Evolutionary conservation across 2,329 filamentous ascomycete species (phyloP), one percentile per base, ranked within the genome.

Genomic region (Fusarium coicis): DNA sequence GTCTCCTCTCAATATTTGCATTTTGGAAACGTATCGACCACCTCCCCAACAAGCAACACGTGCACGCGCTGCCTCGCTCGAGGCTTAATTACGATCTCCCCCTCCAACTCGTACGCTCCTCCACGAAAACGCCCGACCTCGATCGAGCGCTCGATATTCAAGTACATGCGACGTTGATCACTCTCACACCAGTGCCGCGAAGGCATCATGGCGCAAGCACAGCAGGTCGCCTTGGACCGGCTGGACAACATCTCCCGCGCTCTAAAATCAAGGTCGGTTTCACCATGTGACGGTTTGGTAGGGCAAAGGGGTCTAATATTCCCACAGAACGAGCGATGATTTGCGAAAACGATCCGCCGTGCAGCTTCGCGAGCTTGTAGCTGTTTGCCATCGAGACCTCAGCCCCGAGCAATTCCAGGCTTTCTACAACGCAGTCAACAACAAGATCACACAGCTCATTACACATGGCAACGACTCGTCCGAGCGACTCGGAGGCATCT

Each of bases 401-500:
- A 89, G 90, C 30, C 88, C 93, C 59, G 94, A 96, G 79, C 91
- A 92, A 72, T 98, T 98, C 83, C 83, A 84, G 46, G 73, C 81
- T 42, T 89, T 90, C 74, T 90, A 89, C 80, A 87, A 86, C 70
- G 81, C 82, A 30, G 87, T 91, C 58, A 89, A 90, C 74, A 86
- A 85, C 68, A 87, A 85, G 66, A 89, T 90, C 46, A 90, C 88
- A 34, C 83, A 84, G 43, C 83, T 98, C 74, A 94, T 97, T 70
- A 91, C 94, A 53, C 94, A 96, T 81, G 93, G 95, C 72, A 92
- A 90, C 84, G 95, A 97, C 81, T 92, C 94, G 10, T 91, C 92
- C 76, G 96, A 99, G 80, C 92, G 95, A 66, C 91, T 98, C 63
- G 96, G 95, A 70, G 97, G 96, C 58, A 93, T 99, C 70, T 92